Conservation (phyloP, 2,329 filamentous ascomycete genomes). For the Verticillium longisporum region DNA sequence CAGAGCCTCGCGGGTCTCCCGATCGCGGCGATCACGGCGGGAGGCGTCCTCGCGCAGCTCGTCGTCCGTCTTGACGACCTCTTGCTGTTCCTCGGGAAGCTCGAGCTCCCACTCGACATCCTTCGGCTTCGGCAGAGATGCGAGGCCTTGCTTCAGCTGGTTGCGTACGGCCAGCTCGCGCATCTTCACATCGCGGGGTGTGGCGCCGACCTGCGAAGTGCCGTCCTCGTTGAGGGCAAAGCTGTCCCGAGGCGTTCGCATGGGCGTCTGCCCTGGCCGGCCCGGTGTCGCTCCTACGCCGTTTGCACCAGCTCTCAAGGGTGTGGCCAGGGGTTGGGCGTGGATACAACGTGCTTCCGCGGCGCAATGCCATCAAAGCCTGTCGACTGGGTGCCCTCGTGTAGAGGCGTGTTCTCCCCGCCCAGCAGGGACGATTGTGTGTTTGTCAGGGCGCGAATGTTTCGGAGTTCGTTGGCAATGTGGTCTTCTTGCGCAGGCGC, state of each 20-base stretch:
- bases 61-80: slow-evolving; percentile 38
- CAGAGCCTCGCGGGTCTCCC: slow-evolving; percentile 62
- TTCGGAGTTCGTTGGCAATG: slow-evolving; percentile 92
- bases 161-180: slow-evolving; percentile 63
- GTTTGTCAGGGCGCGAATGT: slow-evolving; percentile 85
- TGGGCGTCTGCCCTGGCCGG: slow-evolving; percentile 70
- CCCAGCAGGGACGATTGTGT: slow-evolving; percentile 91
- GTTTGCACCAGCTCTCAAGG: slow-evolving; percentile 58
- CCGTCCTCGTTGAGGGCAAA: slow-evolving; percentile 74
- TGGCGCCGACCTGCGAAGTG: slow-evolving; percentile 63
- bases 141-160: slow-evolving; percentile 65
- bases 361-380: slow-evolving; percentile 83
- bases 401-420: slow-evolving; percentile 85
- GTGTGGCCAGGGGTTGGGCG: slow-evolving; percentile 91
- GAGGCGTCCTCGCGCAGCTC: slow-evolving; percentile 55
- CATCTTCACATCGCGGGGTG: slow-evolving; percentile 68
- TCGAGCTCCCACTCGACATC: slow-evolving; percentile 93
- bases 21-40: slow-evolving; percentile 72
- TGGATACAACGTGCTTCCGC: slow-evolving; percentile 73
- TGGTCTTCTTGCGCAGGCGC: slow-evolving; percentile 90
- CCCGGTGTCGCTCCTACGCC: slow-evolving; percentile 63
- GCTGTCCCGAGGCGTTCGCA: slow-evolving; percentile 82
- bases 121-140: slow-evolving; percentile 83
- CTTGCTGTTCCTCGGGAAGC: slow-evolving; percentile 73
- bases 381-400: slow-evolving; percentile 75